phyloP scores from a whole-genome alignment of 1,284 basidiomycete species.

The Ustanciosporium gigantosporum region DNA sequence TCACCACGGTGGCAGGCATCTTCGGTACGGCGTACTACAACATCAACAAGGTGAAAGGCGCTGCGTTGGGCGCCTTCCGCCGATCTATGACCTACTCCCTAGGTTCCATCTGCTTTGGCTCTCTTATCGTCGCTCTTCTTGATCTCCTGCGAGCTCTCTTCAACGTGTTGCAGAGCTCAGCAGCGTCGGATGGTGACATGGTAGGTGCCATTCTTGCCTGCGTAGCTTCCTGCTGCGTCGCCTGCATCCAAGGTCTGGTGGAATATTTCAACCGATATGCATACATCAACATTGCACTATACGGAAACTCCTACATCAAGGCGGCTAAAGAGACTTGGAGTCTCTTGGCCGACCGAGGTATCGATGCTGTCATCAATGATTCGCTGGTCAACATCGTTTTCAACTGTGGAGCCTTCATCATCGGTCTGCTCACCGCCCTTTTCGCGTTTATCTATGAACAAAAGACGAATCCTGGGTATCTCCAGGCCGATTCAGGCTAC shows the following conservation, averaged over 20 bases:
- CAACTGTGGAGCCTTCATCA: constrained; percentile 68
- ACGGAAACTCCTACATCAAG: constrained; percentile 80
- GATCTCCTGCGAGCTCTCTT: constrained; percentile 75
- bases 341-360: constrained; percentile 76
- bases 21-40: constrained; percentile 54
- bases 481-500: constrained; percentile 42
- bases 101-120: constrained; percentile 87
- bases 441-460: constrained; percentile 80
- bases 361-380: constrained; percentile 83
- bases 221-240: constrained; percentile 74
- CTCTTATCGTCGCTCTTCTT: constrained; percentile 81
- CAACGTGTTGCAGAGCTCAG: constrained; percentile 70
- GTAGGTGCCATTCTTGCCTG: constrained; percentile 76
- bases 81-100: constrained; percentile 82
- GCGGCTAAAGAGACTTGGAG: constrained; percentile 91
- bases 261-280: constrained; percentile 66
- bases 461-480: constrained; percentile 47
- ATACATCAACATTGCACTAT: constrained; percentile 82
- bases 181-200: constrained; percentile 74
- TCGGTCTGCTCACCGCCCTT: constrained; percentile 75
- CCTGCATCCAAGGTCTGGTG: constrained; percentile 46
- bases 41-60: constrained; percentile 69
- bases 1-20: constrained; percentile 50
- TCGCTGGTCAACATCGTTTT: constrained; percentile 72
- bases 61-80: constrained; percentile 67